These are phyloP conservation scores for Phaseolus coccineus DNA, from an alignment of 331 rosid species.

Conservation along the genomic window DNA sequence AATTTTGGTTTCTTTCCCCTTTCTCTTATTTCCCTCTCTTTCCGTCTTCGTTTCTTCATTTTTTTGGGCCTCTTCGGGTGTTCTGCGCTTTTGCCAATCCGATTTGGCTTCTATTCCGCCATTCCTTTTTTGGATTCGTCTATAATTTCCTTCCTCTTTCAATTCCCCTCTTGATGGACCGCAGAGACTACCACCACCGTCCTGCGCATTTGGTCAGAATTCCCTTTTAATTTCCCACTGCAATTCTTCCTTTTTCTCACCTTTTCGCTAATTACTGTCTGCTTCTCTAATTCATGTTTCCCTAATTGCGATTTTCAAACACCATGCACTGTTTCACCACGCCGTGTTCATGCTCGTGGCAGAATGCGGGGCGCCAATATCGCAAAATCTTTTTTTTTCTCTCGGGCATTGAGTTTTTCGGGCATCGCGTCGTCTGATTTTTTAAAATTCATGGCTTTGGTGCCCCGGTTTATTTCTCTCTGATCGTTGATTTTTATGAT, in stretches of 20 bases:
- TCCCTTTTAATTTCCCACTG: neutral
- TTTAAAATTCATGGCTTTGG: neutral
- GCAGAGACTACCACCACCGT: slow-evolving; percentile 55
- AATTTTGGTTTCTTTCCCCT: slow-evolving; percentile 47
- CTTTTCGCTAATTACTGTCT: too few relatives aligned
- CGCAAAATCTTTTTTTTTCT: neutral
- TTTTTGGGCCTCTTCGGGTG: slow-evolving; percentile 48
- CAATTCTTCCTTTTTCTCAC: too few relatives aligned
- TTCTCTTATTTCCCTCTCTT: slow-evolving; percentile 24
- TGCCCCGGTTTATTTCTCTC: neutral
- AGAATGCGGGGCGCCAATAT: neutral
- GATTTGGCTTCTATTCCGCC: slow-evolving; percentile 31
- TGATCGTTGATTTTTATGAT: neutral
- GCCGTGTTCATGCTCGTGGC: too few relatives aligned
- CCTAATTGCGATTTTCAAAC: too few relatives aligned
- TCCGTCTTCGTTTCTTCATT: slow-evolving; percentile 22
- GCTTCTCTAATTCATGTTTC: too few relatives aligned
- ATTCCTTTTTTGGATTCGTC: slow-evolving; percentile 44
- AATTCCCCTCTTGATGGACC: slow-evolving; percentile 58
- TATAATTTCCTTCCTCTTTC: neutral
- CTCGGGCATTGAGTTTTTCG: neutral
- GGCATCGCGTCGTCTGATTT: neutral
- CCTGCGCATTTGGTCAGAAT: slow-evolving; percentile 63
- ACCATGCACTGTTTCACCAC: too few relatives aligned
- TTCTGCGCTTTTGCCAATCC: slow-evolving; percentile 42